Percentiles rank a stretch among this genome's conserved stretches.
Conservation (phyloP, 176 grass and related monocot genomes). For the Panicum miliaceum region DNA sequence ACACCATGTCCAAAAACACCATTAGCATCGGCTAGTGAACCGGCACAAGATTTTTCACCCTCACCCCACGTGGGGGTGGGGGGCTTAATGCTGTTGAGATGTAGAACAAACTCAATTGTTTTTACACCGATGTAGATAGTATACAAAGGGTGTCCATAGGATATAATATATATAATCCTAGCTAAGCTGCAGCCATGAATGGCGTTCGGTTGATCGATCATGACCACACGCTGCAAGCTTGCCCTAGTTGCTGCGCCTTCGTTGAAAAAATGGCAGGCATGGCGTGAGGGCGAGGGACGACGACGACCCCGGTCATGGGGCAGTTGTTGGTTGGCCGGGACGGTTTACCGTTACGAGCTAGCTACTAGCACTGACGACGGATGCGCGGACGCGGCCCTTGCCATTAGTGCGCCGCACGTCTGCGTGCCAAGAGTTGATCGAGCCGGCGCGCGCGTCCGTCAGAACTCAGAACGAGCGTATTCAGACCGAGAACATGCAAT, state of each 20-base stretch:
- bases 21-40: too few species aligned
- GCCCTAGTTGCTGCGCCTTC: conserved; percentile 12
- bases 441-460: background rate
- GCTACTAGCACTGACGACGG: too few species aligned
- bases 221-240: background rate
- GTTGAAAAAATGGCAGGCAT: conserved; percentile 32
- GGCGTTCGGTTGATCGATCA: background rate
- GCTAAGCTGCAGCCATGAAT: too few species aligned
- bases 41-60: too few species aligned
- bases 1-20: too few species aligned
- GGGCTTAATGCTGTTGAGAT: too few species aligned
- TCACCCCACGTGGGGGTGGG: too few species aligned
- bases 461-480: background rate
- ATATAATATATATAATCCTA: too few species aligned
- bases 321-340: background rate
- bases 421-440: background rate
- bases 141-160: too few species aligned
- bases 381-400: too few species aligned
- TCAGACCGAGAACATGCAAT: conserved; percentile 30
- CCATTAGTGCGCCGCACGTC: conserved; percentile 54
- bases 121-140: too few species aligned
- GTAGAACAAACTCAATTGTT: too few species aligned
- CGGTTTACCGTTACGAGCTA: conserved; percentile 32
- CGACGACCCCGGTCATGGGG: conserved; percentile 8
- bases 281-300: background rate